A percentile compares a stretch with the other conserved stretches of the same genome.
phyloP scores from a whole-genome alignment of 805 yeast genomes.

The Starmerella stellata region DNA sequence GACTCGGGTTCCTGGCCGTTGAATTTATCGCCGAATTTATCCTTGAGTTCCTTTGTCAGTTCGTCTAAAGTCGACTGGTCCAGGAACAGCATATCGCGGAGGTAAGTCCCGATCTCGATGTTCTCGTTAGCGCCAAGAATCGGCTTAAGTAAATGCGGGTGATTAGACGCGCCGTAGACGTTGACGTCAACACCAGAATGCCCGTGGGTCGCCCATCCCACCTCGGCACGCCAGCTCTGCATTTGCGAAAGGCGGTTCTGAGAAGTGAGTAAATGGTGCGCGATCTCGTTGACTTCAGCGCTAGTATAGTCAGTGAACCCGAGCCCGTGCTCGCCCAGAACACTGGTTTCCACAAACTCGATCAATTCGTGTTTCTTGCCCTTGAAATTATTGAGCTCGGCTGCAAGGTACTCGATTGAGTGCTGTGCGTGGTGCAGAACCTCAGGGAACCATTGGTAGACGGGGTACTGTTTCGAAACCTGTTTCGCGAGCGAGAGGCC shows the following conservation, averaged over 20 bases:
- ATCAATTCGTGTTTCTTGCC: slow-evolving; percentile 21
- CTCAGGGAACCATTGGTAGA: slow-evolving; percentile 74
- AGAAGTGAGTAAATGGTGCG: slow-evolving; percentile 23
- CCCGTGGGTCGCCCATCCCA: slow-evolving; percentile 96
- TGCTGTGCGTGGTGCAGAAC: slow-evolving; percentile 50
- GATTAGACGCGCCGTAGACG: slow-evolving; percentile 51
- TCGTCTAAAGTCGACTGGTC: slow-evolving; percentile 9
- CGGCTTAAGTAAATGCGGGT: slow-evolving; percentile 19
- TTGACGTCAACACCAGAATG: slow-evolving; percentile 93
- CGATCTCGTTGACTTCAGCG: slow-evolving; percentile 34
- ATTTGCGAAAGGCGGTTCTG: slow-evolving; percentile 43
- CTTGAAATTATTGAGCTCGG: slow-evolving; percentile 27
- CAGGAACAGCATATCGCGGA: slow-evolving; percentile 35
- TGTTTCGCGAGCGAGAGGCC: slow-evolving; percentile 82
- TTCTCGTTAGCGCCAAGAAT: slow-evolving; percentile 63
- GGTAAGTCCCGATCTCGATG: slow-evolving; percentile 60
- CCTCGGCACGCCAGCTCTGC: slow-evolving; percentile 64
- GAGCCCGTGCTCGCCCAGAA: slow-evolving; percentile 40
- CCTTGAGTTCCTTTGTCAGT: slow-evolving; percentile 16
- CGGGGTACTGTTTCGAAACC: slow-evolving; percentile 50
- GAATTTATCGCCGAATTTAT: background rate
- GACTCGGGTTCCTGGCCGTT: no score
- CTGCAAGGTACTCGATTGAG: slow-evolving; percentile 54
- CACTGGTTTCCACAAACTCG: slow-evolving; percentile 33
- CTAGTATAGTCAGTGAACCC: slow-evolving; percentile 43